Evolutionary conservation across 163 green algal species (phyloP).

Genomic region (Chlorella variabilis): DNA sequence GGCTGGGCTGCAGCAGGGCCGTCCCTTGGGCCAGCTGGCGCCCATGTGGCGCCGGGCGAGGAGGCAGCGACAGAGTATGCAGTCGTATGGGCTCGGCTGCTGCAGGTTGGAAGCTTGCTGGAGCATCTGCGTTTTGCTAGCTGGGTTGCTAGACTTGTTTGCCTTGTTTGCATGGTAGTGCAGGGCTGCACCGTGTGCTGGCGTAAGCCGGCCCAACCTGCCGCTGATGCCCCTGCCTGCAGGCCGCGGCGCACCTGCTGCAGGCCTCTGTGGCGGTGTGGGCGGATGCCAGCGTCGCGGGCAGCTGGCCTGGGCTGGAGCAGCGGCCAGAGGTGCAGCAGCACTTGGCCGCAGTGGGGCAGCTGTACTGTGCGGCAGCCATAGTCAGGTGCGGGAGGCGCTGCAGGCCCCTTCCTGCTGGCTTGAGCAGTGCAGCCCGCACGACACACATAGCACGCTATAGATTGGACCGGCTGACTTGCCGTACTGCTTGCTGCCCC

Average conservation of each 20-base stretch:
- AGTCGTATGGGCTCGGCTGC: constrained; percentile 20
- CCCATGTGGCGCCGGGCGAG: neutral
- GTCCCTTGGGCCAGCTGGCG: neutral
- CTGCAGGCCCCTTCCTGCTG: too few species aligned
- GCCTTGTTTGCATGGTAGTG: too few species aligned
- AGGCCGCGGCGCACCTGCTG: constrained; percentile 4
- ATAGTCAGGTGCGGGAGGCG: constrained; percentile 6
- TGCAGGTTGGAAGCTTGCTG: constrained; percentile 7
- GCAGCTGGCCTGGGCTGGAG: neutral
- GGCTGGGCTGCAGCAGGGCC: neutral
- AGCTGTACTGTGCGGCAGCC: constrained; percentile 8
- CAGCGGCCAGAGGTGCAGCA: neutral
- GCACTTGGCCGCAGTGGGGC: constrained; percentile 2
- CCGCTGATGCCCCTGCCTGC: neutral
- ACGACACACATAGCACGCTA: too few species aligned
- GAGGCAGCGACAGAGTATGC: constrained; percentile 30
- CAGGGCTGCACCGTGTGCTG: neutral
- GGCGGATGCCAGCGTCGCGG: neutral
- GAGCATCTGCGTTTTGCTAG: too few species aligned
- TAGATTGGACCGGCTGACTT: too few species aligned
- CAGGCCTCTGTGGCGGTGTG: neutral
- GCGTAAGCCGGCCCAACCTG: neutral
- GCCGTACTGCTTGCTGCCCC: too few species aligned
- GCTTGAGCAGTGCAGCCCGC: neutral
- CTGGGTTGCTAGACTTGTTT: too few species aligned